phyloP scores from a whole-genome alignment of 495 filamentous ascomycete genomes.

The Clavariopsis aquatica region DNA sequence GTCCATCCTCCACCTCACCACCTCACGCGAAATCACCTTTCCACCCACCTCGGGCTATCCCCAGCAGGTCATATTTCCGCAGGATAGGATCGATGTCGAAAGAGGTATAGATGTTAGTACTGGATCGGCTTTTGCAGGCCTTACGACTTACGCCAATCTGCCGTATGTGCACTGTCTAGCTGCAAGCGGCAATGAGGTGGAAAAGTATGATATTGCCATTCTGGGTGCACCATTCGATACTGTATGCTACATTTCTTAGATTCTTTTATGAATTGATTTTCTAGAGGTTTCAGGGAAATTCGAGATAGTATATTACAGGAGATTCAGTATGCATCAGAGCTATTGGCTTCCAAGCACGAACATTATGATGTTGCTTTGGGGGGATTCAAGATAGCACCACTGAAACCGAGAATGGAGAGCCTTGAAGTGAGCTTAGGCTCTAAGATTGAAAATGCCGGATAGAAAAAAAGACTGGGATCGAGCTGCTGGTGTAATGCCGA shows the following conservation, averaged over 20 bases:
- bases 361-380: too few relatives aligned
- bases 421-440: too few relatives aligned
- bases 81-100: slow-evolving; percentile 4
- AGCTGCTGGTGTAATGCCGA: too few relatives aligned
- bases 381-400: too few relatives aligned
- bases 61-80: slow-evolving; percentile 26
- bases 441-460: too few relatives aligned
- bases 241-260: slow-evolving; percentile 39
- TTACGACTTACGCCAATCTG: slow-evolving; percentile 54
- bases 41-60: slow-evolving; percentile 43
- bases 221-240: slow-evolving; percentile 66
- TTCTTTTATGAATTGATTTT: neutral
- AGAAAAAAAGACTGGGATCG: too few relatives aligned
- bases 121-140: slow-evolving; percentile 46
- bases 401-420: too few relatives aligned
- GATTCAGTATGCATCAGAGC: too few relatives aligned
- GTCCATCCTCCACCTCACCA: neutral
- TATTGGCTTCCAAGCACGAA: too few relatives aligned
- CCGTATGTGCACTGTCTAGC: slow-evolving; percentile 52
- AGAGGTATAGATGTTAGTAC: slow-evolving; percentile 41
- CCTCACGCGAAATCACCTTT: slow-evolving; percentile 47
- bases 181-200: slow-evolving; percentile 43
- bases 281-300: too few relatives aligned
- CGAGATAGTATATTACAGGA: too few relatives aligned
- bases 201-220: slow-evolving; percentile 81